These are phyloP conservation scores for Alternaria gansuensis DNA, from an alignment of 2,329 filamentous ascomycete genomes.

Conservation along the genomic window DNA sequence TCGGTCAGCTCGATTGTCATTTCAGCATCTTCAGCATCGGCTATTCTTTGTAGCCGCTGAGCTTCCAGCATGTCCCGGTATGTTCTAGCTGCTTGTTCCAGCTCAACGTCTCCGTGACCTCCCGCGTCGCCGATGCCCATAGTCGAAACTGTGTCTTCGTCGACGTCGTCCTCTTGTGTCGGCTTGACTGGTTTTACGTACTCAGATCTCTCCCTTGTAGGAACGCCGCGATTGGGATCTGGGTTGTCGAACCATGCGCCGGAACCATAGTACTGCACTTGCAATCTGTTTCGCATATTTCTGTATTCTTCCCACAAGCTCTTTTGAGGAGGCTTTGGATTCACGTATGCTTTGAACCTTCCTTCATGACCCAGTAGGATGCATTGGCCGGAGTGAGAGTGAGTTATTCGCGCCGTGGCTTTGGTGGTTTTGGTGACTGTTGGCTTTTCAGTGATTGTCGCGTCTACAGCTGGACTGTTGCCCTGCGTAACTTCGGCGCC, in stretches of 20 bases:
- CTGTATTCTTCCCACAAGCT: conserved; percentile 11
- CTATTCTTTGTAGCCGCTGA: background rate
- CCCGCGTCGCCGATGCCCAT: background rate
- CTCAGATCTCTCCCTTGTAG: conserved; percentile 3
- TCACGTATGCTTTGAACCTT: background rate
- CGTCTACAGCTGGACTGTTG: background rate
- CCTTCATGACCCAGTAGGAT: background rate
- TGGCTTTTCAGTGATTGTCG: background rate
- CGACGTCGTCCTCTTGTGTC: background rate
- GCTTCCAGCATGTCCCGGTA: background rate
- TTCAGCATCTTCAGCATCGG: background rate
- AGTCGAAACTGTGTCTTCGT: background rate
- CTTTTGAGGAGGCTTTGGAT: background rate
- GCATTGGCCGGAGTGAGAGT: conserved; percentile 8
- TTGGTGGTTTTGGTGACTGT: background rate
- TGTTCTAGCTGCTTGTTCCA: background rate
- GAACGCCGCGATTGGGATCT: conserved; percentile 12
- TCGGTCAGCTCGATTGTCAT: background rate
- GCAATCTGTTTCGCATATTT: conserved; percentile 6
- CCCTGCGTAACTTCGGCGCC: background rate
- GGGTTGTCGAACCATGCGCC: background rate
- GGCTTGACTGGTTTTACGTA: background rate
- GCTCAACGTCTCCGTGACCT: background rate
- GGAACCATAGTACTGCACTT: conserved; percentile 14
- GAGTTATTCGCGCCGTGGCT: background rate